A percentile compares a stretch with the other conserved stretches of the same genome.
phyloP scores from a whole-genome alignment of 2,329 filamentous ascomycete species.

The Ophiosphaerella narmari region DNA sequence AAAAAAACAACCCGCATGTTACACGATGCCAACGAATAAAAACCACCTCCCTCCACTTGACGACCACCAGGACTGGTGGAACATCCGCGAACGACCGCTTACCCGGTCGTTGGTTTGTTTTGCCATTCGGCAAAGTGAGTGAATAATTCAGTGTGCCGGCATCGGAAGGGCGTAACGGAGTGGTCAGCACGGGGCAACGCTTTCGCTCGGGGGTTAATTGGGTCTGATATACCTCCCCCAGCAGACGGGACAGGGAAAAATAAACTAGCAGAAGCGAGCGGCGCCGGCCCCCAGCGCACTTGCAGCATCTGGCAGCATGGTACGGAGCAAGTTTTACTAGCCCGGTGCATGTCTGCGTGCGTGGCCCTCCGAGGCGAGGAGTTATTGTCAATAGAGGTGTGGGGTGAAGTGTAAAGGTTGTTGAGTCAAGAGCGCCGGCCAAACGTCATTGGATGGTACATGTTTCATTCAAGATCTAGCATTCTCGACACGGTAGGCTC shows the following conservation, averaged over 20 bases:
- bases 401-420: not conserved
- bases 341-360: not conserved
- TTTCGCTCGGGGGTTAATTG: slow-evolving; percentile 15
- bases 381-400: not conserved
- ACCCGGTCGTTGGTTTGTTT: slow-evolving; percentile 12
- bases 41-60: not conserved
- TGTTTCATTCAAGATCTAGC: not conserved
- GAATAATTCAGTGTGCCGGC: slow-evolving; percentile 4
- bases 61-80: not conserved
- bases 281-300: not conserved
- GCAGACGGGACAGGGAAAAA: slow-evolving; percentile 1
- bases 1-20: not conserved
- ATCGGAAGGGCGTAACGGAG: not conserved
- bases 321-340: slow-evolving; percentile 5
- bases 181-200: slow-evolving; percentile 9
- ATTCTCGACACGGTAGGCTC: not conserved
- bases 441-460: not conserved
- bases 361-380: not conserved
- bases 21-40: not conserved
- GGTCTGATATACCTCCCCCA: slow-evolving; percentile 5
- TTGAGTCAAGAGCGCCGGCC: not conserved
- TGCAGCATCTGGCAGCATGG: slow-evolving; percentile 12
- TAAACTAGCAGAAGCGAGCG: slow-evolving; percentile 10
- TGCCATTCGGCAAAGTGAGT: slow-evolving; percentile 6
- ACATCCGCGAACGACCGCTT: slow-evolving; percentile 5